Evolutionary conservation across 495 filamentous ascomycete genomes (phyloP).

Genomic region (Trichoderma virens): DNA sequence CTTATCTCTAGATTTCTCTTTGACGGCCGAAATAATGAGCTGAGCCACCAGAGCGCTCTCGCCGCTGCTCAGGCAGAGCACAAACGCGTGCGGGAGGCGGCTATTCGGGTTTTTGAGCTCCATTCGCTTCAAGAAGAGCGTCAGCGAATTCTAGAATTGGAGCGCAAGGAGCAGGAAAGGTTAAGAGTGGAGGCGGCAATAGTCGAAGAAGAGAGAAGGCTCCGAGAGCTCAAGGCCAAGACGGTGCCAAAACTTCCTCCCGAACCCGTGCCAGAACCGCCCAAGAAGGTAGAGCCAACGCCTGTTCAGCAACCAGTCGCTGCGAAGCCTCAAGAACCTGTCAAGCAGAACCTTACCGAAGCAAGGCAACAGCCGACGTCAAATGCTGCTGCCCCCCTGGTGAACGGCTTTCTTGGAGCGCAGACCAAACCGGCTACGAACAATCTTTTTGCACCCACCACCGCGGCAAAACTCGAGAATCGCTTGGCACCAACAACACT

Average conservation of each 20-base stretch:
- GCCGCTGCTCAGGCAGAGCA: constrained; percentile 55
- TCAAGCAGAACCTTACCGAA: not conserved
- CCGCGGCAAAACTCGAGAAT: not conserved
- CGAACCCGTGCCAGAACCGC: constrained; percentile 26
- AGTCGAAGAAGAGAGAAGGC: constrained; percentile 32
- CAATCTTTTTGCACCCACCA: not conserved
- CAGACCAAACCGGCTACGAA: not conserved
- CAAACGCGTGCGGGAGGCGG: constrained; percentile 54
- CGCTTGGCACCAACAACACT: not conserved
- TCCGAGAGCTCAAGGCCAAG: constrained; percentile 34
- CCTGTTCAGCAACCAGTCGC: not conserved
- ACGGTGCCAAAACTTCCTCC: constrained; percentile 35
- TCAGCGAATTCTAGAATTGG: constrained; percentile 39
- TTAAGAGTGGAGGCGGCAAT: constrained; percentile 37
- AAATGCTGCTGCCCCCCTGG: not conserved
- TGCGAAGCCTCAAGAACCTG: not conserved
- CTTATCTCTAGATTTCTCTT: constrained; percentile 29
- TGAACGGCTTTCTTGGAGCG: not conserved
- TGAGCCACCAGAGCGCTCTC: constrained; percentile 52
- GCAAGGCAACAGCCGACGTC: not conserved
- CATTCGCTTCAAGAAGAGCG: constrained; percentile 39
- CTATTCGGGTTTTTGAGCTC: constrained; percentile 39
- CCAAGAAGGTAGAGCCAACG: constrained; percentile 6
- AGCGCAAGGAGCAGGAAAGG: constrained; percentile 44
- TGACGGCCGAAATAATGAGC: constrained; percentile 36